phyloP scores from a whole-genome alignment of 345 rosid genomes.

The Syzygium jambos region DNA sequence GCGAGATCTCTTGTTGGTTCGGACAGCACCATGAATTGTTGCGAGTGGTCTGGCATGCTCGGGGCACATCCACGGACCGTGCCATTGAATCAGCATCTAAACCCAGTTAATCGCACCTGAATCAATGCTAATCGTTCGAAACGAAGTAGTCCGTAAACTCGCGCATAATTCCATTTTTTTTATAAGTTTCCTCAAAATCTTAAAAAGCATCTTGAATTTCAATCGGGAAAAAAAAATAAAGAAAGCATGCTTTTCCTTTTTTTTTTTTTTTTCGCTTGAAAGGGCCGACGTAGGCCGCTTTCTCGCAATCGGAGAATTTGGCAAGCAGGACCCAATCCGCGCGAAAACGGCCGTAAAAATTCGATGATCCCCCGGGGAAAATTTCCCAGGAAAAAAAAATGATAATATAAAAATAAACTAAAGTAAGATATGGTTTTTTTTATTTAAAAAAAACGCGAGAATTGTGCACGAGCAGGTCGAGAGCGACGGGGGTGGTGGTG shows the following conservation, averaged over 20 bases:
- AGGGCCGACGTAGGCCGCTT: too few relatives aligned
- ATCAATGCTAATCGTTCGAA: background rate
- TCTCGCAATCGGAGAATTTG: background rate
- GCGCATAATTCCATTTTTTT: too few relatives aligned
- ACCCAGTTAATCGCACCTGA: background rate
- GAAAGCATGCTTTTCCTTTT: background rate
- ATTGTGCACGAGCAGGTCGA: background rate
- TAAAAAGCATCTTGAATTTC: background rate
- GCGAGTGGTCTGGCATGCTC: conserved; percentile 8
- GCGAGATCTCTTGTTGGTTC: background rate
- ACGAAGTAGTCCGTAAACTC: background rate
- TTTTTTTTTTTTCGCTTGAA: background rate
- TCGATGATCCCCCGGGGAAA: background rate
- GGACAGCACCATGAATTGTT: conserved; percentile 3
- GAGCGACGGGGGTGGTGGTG: background rate
- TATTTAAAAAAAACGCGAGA: background rate
- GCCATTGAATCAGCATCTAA: background rate
- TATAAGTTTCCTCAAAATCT: too few relatives aligned
- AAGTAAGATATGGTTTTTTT: too few relatives aligned
- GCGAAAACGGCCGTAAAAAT: background rate
- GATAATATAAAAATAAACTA: too few relatives aligned
- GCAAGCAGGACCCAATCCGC: background rate
- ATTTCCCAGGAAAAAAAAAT: too few relatives aligned
- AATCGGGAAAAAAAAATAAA: background rate
- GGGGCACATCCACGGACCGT: background rate